Conservation (phyloP, 2,329 filamentous ascomycete genomes). For the Aspergillus aculeatinus region DNA sequence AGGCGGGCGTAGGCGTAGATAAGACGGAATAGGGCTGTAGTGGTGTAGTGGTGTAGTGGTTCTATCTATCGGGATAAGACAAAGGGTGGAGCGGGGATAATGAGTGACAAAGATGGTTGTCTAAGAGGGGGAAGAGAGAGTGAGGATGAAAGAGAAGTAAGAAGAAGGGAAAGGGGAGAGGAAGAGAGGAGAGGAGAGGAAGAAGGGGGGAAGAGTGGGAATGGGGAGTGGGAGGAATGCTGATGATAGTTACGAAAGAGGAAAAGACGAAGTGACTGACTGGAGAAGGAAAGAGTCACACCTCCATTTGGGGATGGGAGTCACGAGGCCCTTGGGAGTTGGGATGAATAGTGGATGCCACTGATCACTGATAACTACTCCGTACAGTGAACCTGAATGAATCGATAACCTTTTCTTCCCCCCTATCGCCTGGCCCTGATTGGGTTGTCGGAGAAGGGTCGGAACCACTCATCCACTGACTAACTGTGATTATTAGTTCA, state of each 20-base stretch:
- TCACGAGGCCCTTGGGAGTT: conserved; percentile 11
- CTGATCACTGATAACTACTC: no score
- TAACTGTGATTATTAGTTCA: not conserved
- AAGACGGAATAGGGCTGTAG: not conserved
- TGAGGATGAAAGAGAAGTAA: not conserved
- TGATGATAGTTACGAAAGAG: no score
- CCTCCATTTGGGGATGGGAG: conserved; percentile 1
- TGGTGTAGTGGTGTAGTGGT: not conserved
- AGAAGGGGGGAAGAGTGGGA: not conserved
- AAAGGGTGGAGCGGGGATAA: not conserved
- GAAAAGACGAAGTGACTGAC: no score
- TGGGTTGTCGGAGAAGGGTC: not conserved
- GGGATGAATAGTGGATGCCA: no score
- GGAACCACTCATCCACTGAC: not conserved
- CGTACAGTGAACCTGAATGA: no score
- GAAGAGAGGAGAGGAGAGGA: not conserved
- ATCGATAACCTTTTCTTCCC: not conserved
- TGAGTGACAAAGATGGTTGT: not conserved
- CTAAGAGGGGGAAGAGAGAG: not conserved
- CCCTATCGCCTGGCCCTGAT: conserved; percentile 10
- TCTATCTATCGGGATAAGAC: not conserved
- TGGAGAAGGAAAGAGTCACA: conserved; percentile 15
- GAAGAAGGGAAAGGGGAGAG: not conserved
- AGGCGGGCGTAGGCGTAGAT: not conserved
- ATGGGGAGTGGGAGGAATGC: not conserved